These are phyloP conservation scores for Oryza meyeriana DNA, from an alignment of 176 grass and related monocot genomes.

Conservation along the genomic window DNA sequence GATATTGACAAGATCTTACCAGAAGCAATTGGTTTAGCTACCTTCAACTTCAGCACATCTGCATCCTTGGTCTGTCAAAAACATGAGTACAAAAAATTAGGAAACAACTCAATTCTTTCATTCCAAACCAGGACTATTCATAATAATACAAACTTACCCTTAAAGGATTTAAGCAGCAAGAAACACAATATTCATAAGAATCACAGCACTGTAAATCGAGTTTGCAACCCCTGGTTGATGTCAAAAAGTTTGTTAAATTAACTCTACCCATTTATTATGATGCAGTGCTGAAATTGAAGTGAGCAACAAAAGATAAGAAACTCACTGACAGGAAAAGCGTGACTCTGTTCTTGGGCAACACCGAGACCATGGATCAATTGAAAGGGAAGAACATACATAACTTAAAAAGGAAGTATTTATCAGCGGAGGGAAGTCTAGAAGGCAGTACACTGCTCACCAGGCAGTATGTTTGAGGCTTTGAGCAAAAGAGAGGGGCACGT, in stretches of 20 bases:
- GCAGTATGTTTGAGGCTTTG: neutral
- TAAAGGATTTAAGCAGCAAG: slow-evolving; percentile 87
- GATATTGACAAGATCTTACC: slow-evolving; percentile 44
- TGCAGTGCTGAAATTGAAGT: neutral
- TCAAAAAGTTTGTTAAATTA: slow-evolving; percentile 16
- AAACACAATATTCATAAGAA: slow-evolving; percentile 94
- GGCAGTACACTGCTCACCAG: neutral
- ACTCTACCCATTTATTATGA: neutral
- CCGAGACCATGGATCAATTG: slow-evolving; percentile 57
- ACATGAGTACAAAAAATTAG: neutral
- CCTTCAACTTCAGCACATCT: slow-evolving; percentile 66
- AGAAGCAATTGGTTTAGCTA: slow-evolving; percentile 81
- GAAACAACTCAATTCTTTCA: neutral
- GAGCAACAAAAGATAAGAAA: slow-evolving; percentile 33
- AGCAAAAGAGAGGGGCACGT: neutral
- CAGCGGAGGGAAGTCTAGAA: neutral
- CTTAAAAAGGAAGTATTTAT: slow-evolving; percentile 47
- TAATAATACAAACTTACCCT: slow-evolving; percentile 48
- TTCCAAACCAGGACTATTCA: neutral
- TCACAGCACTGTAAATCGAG: slow-evolving; percentile 72
- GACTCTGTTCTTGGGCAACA: slow-evolving; percentile 66
- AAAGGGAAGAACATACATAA: slow-evolving; percentile 77
- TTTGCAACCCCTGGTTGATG: slow-evolving; percentile 72
- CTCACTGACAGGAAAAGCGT: slow-evolving; percentile 89
- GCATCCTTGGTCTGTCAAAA: slow-evolving; percentile 58